Evolutionary conservation across 225 moss, liverwort and hornwort genomes (phyloP).

Genomic region (Asterella californica): DNA sequence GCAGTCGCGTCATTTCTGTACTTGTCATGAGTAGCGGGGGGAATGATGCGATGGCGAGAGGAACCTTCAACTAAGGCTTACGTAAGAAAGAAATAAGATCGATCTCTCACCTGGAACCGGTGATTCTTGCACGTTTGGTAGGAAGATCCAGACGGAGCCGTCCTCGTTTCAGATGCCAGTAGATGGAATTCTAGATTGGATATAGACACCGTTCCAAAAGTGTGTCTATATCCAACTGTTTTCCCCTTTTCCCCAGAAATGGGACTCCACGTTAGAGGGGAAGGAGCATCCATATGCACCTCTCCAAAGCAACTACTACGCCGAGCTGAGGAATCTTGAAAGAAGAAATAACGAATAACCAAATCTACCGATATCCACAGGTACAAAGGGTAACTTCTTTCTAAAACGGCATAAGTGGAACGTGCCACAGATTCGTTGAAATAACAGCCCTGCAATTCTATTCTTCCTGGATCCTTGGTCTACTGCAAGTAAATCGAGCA

Average conservation of each 20-base stretch:
- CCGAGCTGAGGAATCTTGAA: neutral
- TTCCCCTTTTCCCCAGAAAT: neutral
- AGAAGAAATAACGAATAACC: neutral
- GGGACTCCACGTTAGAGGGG: neutral
- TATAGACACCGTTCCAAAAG: slow-evolving; percentile 28
- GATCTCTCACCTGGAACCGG: slow-evolving; percentile 16
- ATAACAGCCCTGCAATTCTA: neutral
- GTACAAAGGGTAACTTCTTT: neutral
- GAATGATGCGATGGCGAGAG: neutral
- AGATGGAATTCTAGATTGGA: slow-evolving; percentile 25
- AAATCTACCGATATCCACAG: neutral
- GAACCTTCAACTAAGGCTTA: neutral
- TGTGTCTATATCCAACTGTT: slow-evolving; percentile 44
- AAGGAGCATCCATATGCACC: neutral
- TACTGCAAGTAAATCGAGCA: neutral
- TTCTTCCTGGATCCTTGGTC: neutral
- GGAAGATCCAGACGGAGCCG: slow-evolving; percentile 16
- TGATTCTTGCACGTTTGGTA: slow-evolving; percentile 19
- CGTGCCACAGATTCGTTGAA: neutral
- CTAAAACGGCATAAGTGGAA: too few species aligned
- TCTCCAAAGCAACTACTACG: neutral
- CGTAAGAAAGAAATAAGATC: too few species aligned
- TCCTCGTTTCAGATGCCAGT: slow-evolving; percentile 6
- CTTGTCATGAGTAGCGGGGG: too few species aligned
- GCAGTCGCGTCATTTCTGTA: too few species aligned